Evolutionary conservation across 176 grass and related monocot genomes (phyloP), one percentile per base, ranked within the genome.

Genomic region (Carex scoparia): DNA sequence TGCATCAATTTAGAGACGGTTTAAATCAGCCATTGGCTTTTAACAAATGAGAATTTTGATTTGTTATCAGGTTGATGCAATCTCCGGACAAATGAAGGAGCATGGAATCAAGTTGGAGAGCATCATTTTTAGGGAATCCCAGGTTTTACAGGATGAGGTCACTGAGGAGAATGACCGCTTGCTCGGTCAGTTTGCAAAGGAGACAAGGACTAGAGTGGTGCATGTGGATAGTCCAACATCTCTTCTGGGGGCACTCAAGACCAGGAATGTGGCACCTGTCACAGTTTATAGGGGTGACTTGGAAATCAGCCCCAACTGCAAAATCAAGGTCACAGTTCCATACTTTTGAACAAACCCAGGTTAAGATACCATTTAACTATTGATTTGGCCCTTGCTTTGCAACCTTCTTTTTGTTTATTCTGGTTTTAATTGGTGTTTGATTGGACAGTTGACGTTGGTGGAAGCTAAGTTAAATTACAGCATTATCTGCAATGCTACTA

Each of bases 221-320:
- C 93, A 92, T 71, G 88, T 95, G 87, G 91, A 95, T 82, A 93
- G 80, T 76, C 83, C 91, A 37, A 92, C 88, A 59, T 93, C 95
- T 14, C 84, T 98, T 49, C 87, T 95, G 64, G 93, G 95, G 88
- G 95, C 91, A 83, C 78, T 98, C 46, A 98, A 83, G 80, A 93
- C 95, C 80, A 92, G 89, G 82, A 98, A 88, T 80, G 87, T 98
- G 65, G 68, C 89, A 42, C 95, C 95, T 58, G 93, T 94, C 85
- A 98, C 95, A 44, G 70, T 98, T 79, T 98, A 94, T 86, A 95
- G 95, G 85, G 93, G 95, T 86, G 93, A 98, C 46, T 59, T 98
- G 65, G 95, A 98, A 93, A 84, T 98, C 48, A 90, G 77, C 76
- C 87, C 91, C 69, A 93, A 85, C 67, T 90, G 92, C 65, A 95